A percentile compares a stretch with the other conserved stretches of the same genome.
phyloP scores from a whole-genome alignment of 225 moss, liverwort and hornwort species.

The Marchantia paleacea region DNA sequence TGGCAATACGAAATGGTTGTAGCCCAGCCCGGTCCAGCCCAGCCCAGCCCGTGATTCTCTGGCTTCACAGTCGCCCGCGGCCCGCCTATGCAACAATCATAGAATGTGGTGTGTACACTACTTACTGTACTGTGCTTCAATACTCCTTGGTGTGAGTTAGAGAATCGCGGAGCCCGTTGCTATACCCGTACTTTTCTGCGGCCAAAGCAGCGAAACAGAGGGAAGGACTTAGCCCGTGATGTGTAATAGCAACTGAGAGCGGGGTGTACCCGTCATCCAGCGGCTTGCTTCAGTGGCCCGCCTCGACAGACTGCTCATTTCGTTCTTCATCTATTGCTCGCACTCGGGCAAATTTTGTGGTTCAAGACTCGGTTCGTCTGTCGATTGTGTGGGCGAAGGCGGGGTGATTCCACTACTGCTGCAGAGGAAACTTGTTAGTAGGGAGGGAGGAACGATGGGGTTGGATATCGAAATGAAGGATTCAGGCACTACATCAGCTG shows the following conservation, averaged over 20 bases:
- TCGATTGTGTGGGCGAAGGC: neutral
- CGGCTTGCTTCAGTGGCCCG: conserved; percentile 1
- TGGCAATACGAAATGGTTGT: too few relatives aligned
- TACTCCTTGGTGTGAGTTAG: neutral
- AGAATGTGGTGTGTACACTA: too few relatives aligned
- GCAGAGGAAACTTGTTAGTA: neutral
- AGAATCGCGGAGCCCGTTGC: neutral
- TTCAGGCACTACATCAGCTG: conserved; percentile 27
- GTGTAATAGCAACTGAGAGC: neutral
- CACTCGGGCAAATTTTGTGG: neutral
- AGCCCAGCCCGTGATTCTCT: too few relatives aligned
- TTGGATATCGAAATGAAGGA: conserved; percentile 72
- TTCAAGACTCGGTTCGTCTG: neutral
- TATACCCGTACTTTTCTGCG: neutral
- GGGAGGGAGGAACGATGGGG: conserved; percentile 41
- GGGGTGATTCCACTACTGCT: neutral
- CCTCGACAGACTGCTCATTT: neutral
- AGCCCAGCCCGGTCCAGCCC: too few relatives aligned
- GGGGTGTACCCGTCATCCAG: neutral
- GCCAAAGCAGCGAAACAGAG: neutral
- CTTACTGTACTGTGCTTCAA: too few relatives aligned
- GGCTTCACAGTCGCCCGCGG: too few relatives aligned
- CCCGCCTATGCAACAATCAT: too few relatives aligned
- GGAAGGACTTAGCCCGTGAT: conserved; percentile 4
- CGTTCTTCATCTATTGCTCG: neutral